These are phyloP conservation scores for Skeletonema potamos DNA, from an alignment of 108 stramenopile species.

Conservation along the genomic window DNA sequence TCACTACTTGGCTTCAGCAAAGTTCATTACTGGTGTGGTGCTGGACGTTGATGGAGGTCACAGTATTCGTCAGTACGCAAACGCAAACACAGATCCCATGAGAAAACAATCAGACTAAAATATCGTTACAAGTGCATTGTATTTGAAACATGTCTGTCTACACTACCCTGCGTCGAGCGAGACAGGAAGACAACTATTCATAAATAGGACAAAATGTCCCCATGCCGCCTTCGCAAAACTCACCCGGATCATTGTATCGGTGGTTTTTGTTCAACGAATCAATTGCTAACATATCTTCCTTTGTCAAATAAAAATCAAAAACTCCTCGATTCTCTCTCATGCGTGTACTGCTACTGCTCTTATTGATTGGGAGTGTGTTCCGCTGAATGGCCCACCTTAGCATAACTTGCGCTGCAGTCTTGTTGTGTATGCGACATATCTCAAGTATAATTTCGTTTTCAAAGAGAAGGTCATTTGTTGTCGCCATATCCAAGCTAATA, in stretches of 20 bases:
- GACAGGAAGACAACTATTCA: conserved; percentile 42
- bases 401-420: conserved; percentile 85
- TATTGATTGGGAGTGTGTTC: conserved; percentile 80
- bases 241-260: conserved; percentile 94
- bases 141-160: background rate
- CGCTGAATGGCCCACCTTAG: conserved; percentile 90
- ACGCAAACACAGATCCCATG: conserved; percentile 57
- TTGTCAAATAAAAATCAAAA: conserved; percentile 76
- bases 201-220: conserved; percentile 91
- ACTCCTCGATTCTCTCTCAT: conserved; percentile 82
- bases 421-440: conserved; percentile 64
- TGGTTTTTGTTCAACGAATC: conserved; percentile 74
- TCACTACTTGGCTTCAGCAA: conserved; percentile 53
- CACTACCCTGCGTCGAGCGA: background rate
- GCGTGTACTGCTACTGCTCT: conserved; percentile 62
- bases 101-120: conserved; percentile 10
- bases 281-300: conserved; percentile 75
- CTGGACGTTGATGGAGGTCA: conserved; percentile 69
- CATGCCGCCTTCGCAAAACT: conserved; percentile 82
- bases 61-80: conserved; percentile 62
- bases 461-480: conserved; percentile 65
- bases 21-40: conserved; percentile 61
- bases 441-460: conserved; percentile 52
- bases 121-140: background rate
- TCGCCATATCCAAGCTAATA: conserved; percentile 79